phyloP scores from a whole-genome alignment of 768 basidiomycete species.

The Tylopilus cervinicoccineus region DNA sequence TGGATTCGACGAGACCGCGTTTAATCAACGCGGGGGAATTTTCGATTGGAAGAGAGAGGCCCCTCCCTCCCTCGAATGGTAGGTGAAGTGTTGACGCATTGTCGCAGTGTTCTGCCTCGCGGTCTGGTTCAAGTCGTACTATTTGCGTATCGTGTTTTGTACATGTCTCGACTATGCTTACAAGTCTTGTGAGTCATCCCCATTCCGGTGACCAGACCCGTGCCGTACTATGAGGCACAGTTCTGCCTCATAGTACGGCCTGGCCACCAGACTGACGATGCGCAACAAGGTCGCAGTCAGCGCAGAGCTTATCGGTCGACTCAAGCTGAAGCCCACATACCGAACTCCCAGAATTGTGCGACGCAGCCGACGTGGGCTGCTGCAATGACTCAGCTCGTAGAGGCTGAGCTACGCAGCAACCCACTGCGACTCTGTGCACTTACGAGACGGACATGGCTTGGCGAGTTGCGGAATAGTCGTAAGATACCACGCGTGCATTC shows the following conservation, averaged over 20 bases:
- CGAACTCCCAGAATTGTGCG: background rate
- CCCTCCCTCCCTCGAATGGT: background rate
- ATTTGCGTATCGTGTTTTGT: background rate
- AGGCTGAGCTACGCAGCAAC: no score
- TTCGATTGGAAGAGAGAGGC: constrained; percentile 2
- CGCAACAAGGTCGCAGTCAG: no score
- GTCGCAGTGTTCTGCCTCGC: background rate
- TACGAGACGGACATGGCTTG: background rate
- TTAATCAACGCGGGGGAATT: background rate
- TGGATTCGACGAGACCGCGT: background rate
- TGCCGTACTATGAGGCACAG: background rate
- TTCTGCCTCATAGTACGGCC: background rate
- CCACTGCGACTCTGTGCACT: background rate
- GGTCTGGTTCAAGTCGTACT: background rate
- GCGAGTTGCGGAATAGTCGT: background rate
- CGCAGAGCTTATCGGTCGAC: no score
- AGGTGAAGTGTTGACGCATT: background rate
- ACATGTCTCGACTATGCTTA: background rate
- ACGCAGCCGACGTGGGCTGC: background rate
- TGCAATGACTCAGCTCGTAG: background rate
- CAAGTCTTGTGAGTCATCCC: background rate
- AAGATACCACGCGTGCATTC: no score
- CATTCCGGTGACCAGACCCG: background rate
- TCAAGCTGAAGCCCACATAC: no score
- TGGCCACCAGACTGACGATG: background rate